Conservation (phyloP, 257 asterid species). For the Coffea eugenioides region DNA sequence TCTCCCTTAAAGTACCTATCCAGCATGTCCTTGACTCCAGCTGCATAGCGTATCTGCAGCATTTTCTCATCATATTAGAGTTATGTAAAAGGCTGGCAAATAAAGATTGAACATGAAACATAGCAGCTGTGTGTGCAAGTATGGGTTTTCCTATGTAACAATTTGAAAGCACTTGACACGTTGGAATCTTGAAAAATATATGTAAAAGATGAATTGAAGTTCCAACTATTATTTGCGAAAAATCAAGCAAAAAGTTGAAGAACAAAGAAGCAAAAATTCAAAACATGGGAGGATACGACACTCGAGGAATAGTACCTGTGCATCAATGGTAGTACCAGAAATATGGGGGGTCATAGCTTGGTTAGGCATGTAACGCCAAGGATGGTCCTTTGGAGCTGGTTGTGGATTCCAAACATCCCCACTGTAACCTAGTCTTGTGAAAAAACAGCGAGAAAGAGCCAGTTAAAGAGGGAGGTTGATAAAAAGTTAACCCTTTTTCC, state of each 20-base stretch:
- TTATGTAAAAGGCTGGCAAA: background rate
- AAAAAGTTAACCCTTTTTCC: background rate
- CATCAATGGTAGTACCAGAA: constrained; percentile 97
- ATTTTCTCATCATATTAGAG: background rate
- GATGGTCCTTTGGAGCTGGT: constrained; percentile 99
- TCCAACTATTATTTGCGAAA: background rate
- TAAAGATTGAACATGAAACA: background rate
- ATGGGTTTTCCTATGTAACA: background rate
- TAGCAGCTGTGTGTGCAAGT: background rate
- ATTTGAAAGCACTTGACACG: background rate
- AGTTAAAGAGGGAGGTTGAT: background rate
- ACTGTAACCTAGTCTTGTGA: constrained; percentile 62
- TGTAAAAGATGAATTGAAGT: background rate
- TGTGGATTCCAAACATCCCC: constrained; percentile 99
- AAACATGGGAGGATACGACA: no score
- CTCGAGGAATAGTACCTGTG: constrained; percentile 52
- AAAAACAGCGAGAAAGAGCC: background rate
- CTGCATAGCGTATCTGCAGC: constrained; percentile 87
- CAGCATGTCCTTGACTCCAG: constrained; percentile 94
- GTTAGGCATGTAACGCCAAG: constrained; percentile 99
- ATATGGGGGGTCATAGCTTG: constrained; percentile 99
- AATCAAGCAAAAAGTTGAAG: background rate
- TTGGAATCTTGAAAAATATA: background rate
- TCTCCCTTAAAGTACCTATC: constrained; percentile 92
- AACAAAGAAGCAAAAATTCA: no score